These are phyloP conservation scores for Plasmopara viticola DNA, from an alignment of 352 stramenopile species.

Conservation along the genomic window DNA sequence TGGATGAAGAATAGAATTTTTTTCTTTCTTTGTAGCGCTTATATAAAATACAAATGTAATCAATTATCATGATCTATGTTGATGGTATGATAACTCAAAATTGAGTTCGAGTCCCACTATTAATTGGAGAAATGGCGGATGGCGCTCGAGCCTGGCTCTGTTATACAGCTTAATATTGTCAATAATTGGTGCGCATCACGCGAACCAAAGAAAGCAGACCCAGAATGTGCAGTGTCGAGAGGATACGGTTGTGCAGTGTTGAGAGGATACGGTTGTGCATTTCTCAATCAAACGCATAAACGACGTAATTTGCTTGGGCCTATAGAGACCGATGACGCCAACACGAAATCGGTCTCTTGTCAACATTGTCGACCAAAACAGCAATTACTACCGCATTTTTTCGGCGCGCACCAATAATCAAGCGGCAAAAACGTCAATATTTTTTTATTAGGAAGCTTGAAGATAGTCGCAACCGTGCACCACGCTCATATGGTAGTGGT, in stretches of 20 bases:
- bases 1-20: too few species aligned
- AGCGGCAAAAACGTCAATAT: conserved; percentile 7
- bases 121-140: too few species aligned
- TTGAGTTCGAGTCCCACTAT: too few species aligned
- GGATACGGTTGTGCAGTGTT: background rate
- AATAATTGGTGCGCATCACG: background rate
- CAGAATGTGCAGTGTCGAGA: background rate
- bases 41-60: too few species aligned
- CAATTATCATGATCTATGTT: too few species aligned
- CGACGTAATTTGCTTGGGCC: background rate
- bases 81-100: too few species aligned
- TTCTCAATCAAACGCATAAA: background rate
- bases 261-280: background rate
- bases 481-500: background rate
- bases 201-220: background rate
- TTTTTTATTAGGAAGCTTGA: too few species aligned
- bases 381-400: conserved; percentile 16
- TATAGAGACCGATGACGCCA: background rate
- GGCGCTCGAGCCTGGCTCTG: background rate
- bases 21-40: too few species aligned
- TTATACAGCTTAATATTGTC: background rate
- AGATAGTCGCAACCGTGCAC: background rate
- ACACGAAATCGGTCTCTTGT: conserved; percentile 9
- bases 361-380: conserved; percentile 15
- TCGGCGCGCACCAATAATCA: conserved; percentile 8